phyloP scores from a whole-genome alignment of 139 green algal species.

The Closterium sp. region DNA sequence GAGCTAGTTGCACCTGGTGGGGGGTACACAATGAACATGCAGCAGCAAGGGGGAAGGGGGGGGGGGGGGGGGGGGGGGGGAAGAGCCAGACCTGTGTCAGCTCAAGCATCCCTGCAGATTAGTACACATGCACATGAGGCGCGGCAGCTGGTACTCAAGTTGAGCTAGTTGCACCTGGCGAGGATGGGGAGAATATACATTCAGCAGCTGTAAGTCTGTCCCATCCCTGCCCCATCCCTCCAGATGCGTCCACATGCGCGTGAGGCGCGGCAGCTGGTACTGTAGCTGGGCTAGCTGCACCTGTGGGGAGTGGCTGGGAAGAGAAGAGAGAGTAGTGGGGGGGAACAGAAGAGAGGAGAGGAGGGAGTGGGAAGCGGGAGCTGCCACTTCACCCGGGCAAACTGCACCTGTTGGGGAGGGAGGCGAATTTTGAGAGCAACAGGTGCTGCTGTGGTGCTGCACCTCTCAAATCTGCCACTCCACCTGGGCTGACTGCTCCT shows the following conservation, averaged over 20 bases:
- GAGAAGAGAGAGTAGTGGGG: not conserved
- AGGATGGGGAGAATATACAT: not conserved
- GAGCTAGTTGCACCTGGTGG: constrained; percentile 79
- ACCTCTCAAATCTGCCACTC: too few species aligned
- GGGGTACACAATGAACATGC: not conserved
- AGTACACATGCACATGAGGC: constrained; percentile 95
- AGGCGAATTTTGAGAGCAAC: not conserved
- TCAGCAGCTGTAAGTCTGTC: too few species aligned
- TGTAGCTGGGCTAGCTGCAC: constrained; percentile 73
- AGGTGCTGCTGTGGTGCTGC: too few species aligned
- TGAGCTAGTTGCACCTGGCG: constrained; percentile 85
- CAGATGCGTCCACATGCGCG: constrained; percentile 96
- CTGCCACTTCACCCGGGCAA: too few species aligned
- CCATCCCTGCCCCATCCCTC: too few species aligned
- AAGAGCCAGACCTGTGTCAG: too few species aligned
- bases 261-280: constrained; percentile 96
- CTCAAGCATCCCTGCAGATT: too few species aligned
- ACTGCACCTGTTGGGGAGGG: too few species aligned
- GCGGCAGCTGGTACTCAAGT: constrained; percentile 92
- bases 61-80: not conserved
- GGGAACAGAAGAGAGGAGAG: not conserved
- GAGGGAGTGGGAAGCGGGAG: too few species aligned
- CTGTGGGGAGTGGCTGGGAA: not conserved
- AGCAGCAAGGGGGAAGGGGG: not conserved
- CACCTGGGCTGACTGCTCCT: too few species aligned